Conservation (phyloP, 148 eudicot species). For the Camellia granthamiana region DNA sequence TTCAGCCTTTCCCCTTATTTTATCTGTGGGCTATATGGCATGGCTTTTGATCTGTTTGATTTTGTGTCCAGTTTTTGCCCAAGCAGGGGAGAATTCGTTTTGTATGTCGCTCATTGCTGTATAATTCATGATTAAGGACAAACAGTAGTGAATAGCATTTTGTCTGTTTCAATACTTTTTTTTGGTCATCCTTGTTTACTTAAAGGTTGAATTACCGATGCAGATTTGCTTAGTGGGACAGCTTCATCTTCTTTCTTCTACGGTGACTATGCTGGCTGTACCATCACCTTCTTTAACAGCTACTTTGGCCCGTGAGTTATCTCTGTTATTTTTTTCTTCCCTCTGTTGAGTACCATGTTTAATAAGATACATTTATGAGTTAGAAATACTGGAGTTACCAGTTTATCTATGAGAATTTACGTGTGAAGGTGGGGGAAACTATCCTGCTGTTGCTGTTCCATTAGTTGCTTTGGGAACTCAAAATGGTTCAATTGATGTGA, state of each 20-base stretch:
- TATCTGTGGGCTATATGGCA: not conserved
- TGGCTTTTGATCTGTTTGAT: not conserved
- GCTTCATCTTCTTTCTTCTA: slow-evolving; percentile 94
- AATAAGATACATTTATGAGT: not conserved
- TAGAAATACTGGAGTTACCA: slow-evolving; percentile 11
- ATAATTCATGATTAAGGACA: not conserved
- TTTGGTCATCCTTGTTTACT: slow-evolving; percentile 17
- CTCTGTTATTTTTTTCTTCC: slow-evolving; percentile 19
- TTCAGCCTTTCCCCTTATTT: not conserved
- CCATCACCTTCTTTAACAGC: slow-evolving; percentile 98
- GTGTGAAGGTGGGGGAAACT: slow-evolving; percentile 89
- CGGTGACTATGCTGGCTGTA: slow-evolving; percentile 90
- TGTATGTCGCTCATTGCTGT: slow-evolving; percentile 1
- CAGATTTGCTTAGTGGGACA: slow-evolving; percentile 91
- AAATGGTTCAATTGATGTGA: slow-evolving; percentile 74
- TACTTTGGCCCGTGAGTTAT: slow-evolving; percentile 85
- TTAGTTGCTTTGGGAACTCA: slow-evolving; percentile 97
- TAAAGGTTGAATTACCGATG: slow-evolving; percentile 19
- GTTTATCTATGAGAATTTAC: slow-evolving; percentile 22
- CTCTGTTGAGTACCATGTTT: slow-evolving; percentile 9
- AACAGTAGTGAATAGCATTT: not conserved
- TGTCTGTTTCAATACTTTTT: not conserved
- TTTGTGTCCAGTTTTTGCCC: not conserved
- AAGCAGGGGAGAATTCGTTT: not conserved
- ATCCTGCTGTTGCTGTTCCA: slow-evolving; percentile 95